phyloP scores from a whole-genome alignment of 2,329 filamentous ascomycete species.

The Venturia pyrina region DNA sequence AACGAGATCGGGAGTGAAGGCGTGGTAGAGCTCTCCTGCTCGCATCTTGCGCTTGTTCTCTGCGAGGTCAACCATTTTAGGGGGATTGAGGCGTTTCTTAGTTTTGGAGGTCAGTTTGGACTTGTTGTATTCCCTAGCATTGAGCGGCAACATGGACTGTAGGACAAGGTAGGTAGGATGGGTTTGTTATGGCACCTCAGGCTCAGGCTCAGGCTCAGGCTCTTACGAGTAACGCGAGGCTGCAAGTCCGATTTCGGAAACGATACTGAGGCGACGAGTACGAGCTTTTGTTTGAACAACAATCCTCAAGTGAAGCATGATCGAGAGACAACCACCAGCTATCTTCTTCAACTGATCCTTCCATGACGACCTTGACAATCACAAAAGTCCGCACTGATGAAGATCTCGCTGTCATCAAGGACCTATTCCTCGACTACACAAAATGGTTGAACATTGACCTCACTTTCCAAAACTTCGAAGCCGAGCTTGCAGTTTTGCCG shows the following conservation, averaged over 20 bases:
- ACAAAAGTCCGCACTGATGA: background rate
- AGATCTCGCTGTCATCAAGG: constrained; percentile 29
- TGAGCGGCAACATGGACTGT: too few species aligned
- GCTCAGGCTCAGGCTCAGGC: too few species aligned
- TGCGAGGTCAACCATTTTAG: background rate
- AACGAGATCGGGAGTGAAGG: constrained; percentile 60
- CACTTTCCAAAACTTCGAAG: constrained; percentile 45
- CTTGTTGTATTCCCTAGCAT: too few species aligned
- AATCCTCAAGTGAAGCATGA: background rate
- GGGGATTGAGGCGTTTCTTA: too few species aligned
- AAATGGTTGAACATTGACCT: constrained; percentile 43
- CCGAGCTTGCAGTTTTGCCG: constrained; percentile 43
- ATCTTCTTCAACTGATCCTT: background rate
- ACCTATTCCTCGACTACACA: constrained; percentile 31
- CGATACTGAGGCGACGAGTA: too few species aligned
- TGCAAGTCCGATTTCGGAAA: too few species aligned
- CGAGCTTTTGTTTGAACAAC: too few species aligned
- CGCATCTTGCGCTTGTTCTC: constrained; percentile 43
- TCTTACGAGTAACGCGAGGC: too few species aligned
- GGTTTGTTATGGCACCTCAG: too few species aligned
- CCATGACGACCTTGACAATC: background rate
- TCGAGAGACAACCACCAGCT: too few species aligned
- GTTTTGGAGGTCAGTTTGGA: too few species aligned
- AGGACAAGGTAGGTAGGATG: too few species aligned
- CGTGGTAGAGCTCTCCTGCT: constrained; percentile 61